phyloP scores from a whole-genome alignment of 805 yeast genomes.

The Cyberlindnera euphorbiae region DNA sequence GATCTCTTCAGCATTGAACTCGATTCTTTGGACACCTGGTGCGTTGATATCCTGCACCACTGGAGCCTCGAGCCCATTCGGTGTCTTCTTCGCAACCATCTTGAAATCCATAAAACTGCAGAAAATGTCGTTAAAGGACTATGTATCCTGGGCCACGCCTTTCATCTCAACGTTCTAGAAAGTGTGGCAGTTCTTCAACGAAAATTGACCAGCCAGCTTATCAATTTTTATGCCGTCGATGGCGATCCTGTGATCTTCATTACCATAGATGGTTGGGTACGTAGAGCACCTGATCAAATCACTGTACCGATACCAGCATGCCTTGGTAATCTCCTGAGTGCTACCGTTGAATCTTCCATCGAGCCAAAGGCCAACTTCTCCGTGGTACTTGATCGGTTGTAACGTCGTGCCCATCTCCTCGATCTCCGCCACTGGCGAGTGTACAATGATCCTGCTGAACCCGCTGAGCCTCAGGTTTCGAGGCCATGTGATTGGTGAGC shows the following conservation, averaged over 20 bases:
- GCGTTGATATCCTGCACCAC: conserved; percentile 1
- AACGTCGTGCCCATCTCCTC: not conserved
- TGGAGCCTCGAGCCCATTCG: not conserved
- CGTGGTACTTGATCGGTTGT: not conserved
- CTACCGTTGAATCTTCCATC: not conserved
- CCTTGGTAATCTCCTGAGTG: not conserved
- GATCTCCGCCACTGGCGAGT: not conserved
- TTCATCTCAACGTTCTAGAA: not conserved
- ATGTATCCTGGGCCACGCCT: not conserved
- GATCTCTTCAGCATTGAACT: not conserved
- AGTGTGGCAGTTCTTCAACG: not conserved
- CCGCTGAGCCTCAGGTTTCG: not conserved
- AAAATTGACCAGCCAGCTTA: not conserved
- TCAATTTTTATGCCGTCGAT: not conserved
- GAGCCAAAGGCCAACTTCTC: not conserved
- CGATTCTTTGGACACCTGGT: not conserved
- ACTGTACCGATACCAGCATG: not conserved
- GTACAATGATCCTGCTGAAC: not conserved
- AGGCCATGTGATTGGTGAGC: not conserved
- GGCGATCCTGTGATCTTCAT: not conserved
- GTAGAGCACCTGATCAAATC: not conserved
- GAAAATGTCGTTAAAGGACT: not conserved
- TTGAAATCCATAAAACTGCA: conserved; percentile 1
- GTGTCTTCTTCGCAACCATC: not conserved
- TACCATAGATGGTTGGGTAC: not conserved